phyloP scores from a whole-genome alignment of 768 basidiomycete species.

The Mrakia hoshinonis region DNA sequence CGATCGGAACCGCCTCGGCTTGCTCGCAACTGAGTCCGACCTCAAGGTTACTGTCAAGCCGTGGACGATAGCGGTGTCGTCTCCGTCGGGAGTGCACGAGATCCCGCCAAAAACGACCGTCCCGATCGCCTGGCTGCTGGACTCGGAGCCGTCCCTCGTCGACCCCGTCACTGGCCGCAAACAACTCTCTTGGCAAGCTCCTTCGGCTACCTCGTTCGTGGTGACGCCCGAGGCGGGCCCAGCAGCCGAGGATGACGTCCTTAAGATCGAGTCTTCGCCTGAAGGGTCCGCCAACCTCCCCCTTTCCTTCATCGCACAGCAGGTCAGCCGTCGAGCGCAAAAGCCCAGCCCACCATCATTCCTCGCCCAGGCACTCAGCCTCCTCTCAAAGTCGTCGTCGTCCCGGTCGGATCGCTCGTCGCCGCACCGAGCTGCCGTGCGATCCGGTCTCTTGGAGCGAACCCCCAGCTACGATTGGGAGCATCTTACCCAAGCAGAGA shows the following conservation, averaged over 20 bases:
- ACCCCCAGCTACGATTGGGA: not conserved
- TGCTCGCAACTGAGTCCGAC: not conserved
- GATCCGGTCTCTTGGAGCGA: not conserved
- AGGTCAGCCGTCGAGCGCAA: not conserved
- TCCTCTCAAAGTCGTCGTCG: not conserved
- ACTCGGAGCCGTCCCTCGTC: not conserved
- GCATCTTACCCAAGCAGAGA: too few relatives aligned
- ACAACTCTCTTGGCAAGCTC: not conserved
- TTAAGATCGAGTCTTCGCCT: not conserved
- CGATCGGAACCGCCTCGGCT: not conserved
- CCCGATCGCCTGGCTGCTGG: not conserved
- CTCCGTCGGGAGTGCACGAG: not conserved
- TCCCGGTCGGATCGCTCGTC: not conserved
- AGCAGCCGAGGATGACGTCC: not conserved
- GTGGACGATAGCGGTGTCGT: not conserved
- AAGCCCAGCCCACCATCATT: not conserved
- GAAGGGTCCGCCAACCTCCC: not conserved
- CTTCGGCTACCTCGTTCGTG: not conserved
- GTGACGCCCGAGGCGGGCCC: not conserved
- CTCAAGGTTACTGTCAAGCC: not conserved
- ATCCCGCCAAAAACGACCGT: not conserved
- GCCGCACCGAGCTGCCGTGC: not conserved
- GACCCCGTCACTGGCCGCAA: not conserved
- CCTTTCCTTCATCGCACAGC: not conserved
- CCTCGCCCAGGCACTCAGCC: not conserved